Evolutionary conservation across 75 land plant genomes (phyloP).

Genomic region (Cupressus sempervirens): DNA sequence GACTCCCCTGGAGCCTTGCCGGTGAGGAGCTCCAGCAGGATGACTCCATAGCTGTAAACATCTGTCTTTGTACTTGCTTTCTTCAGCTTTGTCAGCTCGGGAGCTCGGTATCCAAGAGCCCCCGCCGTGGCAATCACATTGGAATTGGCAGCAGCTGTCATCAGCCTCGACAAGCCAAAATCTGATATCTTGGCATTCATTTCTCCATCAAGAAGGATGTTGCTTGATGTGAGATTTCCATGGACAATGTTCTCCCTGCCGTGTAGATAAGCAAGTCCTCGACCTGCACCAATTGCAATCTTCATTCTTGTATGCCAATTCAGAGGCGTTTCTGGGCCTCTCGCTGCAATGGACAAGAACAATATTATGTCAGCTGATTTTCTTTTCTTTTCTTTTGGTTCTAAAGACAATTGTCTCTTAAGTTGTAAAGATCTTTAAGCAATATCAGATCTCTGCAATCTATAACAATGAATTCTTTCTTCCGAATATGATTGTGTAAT

Average conservation of each 20-base stretch:
- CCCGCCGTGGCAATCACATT: constrained; percentile 90
- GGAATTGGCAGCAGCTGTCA: constrained; percentile 83
- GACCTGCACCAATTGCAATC: constrained; percentile 60
- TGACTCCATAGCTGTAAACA: constrained; percentile 88
- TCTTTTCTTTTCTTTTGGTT: no score
- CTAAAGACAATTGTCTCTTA: not conserved
- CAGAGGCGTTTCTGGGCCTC: constrained; percentile 71
- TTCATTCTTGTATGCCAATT: constrained; percentile 85
- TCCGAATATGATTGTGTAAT: no score
- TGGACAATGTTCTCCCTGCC: constrained; percentile 59
- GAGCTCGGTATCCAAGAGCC: constrained; percentile 89
- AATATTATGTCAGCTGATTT: not conserved
- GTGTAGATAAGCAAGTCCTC: constrained; percentile 78
- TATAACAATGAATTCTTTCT: no score
- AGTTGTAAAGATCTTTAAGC: not conserved
- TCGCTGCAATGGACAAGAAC: constrained; percentile 43
- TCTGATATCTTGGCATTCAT: constrained; percentile 68
- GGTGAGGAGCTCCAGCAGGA: constrained; percentile 81
- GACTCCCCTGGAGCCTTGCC: constrained; percentile 94
- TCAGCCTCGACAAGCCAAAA: constrained; percentile 74
- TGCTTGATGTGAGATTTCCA: constrained; percentile 85
- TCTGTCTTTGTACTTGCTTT: constrained; percentile 85
- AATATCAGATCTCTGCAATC: no score
- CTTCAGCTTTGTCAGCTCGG: constrained; percentile 93
- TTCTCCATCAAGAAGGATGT: constrained; percentile 67